phyloP scores from a whole-genome alignment of 2,329 filamentous ascomycete species.

The Aureobasidium uvarum region DNA sequence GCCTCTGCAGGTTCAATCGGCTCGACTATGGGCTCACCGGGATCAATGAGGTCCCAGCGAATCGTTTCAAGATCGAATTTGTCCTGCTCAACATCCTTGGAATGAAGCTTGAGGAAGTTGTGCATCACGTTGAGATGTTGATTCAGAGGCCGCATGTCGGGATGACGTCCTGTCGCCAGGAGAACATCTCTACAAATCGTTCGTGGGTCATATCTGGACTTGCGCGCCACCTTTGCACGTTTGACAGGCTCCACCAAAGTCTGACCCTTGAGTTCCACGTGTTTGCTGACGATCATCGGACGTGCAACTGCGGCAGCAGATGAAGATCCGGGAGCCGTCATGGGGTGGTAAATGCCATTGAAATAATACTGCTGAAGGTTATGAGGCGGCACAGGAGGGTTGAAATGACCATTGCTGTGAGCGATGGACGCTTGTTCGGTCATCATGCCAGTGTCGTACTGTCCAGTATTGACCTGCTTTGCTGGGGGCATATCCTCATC shows the following conservation, averaged over 20 bases:
- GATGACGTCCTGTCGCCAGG: slow-evolving; percentile 61
- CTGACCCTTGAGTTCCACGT: slow-evolving; percentile 33
- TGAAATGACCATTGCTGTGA: neutral
- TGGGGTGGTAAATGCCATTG: neutral
- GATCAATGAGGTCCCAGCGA: slow-evolving; percentile 62
- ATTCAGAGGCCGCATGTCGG: slow-evolving; percentile 59
- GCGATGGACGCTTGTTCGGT: neutral
- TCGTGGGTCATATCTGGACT: slow-evolving; percentile 57
- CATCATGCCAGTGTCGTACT: neutral
- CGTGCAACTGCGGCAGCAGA: neutral
- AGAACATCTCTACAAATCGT: slow-evolving; percentile 65
- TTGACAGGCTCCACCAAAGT: slow-evolving; percentile 49
- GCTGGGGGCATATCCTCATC: slow-evolving; percentile 48
- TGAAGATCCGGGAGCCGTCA: neutral
- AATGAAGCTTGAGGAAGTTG: slow-evolving; percentile 42
- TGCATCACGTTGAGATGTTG: slow-evolving; percentile 52
- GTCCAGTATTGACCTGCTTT: slow-evolving; percentile 35
- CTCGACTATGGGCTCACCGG: slow-evolving; percentile 44
- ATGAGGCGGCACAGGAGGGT: neutral
- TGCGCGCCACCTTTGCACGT: slow-evolving; percentile 48
- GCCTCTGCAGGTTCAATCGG: slow-evolving; percentile 32
- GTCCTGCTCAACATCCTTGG: slow-evolving; percentile 42
- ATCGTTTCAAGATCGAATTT: slow-evolving; percentile 57
- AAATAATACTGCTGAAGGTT: slow-evolving; percentile 21
- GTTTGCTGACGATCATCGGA: slow-evolving; percentile 2